Evolutionary conservation across 352 stramenopile species (phyloP).

Genomic region (Globisporangium nunn): DNA sequence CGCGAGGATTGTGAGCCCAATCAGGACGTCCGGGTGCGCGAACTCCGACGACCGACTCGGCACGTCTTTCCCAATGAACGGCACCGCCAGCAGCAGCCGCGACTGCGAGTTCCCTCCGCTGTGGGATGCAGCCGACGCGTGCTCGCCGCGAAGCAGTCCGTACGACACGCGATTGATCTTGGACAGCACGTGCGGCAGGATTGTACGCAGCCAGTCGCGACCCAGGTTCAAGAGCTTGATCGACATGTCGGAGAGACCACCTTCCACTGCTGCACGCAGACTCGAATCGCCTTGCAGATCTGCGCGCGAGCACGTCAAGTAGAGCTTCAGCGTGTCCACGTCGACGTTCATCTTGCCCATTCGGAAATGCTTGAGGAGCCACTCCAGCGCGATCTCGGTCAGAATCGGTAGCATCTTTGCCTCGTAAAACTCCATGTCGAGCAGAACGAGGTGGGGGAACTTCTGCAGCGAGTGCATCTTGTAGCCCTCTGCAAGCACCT

Average conservation of each 20-base stretch:
- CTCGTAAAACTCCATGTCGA: constrained; percentile 97
- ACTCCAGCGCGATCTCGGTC: constrained; percentile 77
- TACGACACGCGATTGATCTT: constrained; percentile 99
- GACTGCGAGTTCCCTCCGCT: constrained; percentile 91
- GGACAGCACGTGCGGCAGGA: constrained; percentile 96
- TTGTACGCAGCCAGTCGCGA: constrained; percentile 95
- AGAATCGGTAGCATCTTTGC: constrained; percentile 91
- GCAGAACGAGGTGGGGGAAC: constrained; percentile 96
- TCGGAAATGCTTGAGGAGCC: constrained; percentile 84
- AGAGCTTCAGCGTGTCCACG: constrained; percentile 53
- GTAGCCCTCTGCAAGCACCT: constrained; percentile 90
- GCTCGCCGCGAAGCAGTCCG: constrained; percentile 88
- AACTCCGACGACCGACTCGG: constrained; percentile 98
- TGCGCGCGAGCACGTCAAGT: constrained; percentile 50
- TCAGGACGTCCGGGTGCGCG: constrained; percentile 96
- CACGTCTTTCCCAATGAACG: constrained; percentile 99
- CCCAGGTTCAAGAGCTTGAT: constrained; percentile 99
- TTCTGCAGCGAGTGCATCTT: constrained; percentile 91
- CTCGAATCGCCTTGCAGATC: constrained; percentile 68
- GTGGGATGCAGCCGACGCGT: constrained; percentile 23
- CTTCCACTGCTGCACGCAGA: constrained; percentile 75
- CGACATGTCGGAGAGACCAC: constrained; percentile 62
- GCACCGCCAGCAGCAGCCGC: constrained; percentile 94
- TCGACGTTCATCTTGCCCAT: constrained; percentile 93
- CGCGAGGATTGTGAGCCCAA: constrained; percentile 86